A percentile compares a stretch with the other conserved stretches of the same genome.
These are phyloP conservation scores for Exophiala phaeomuriformis DNA, from an alignment of 2,329 filamentous ascomycete genomes.

Conservation along the genomic window DNA sequence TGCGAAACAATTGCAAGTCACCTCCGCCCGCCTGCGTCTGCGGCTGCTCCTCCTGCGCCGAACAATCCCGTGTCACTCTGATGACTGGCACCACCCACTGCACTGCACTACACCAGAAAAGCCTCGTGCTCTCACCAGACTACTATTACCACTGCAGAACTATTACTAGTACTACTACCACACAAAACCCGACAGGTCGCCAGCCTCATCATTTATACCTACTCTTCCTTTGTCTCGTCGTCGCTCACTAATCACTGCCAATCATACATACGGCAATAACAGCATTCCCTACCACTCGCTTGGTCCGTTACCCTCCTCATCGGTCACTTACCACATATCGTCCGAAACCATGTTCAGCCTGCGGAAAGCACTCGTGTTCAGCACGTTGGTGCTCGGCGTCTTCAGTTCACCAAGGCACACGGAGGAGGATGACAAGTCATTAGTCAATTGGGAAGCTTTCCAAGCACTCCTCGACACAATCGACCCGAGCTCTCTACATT, in stretches of 20 bases:
- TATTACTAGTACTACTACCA: background rate
- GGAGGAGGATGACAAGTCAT: slow-evolving; percentile 19
- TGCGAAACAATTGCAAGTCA: background rate
- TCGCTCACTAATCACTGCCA: slow-evolving; percentile 17
- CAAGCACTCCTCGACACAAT: slow-evolving; percentile 50
- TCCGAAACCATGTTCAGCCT: slow-evolving; percentile 21
- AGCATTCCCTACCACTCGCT: slow-evolving; percentile 9
- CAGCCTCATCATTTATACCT: slow-evolving; percentile 8
- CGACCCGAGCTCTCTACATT: slow-evolving; percentile 56
- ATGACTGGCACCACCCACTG: background rate
- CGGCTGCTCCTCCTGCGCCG: background rate
- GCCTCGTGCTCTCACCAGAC: background rate
- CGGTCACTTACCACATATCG: background rate
- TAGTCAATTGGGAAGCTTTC: slow-evolving; percentile 35
- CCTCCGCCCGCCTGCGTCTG: slow-evolving; percentile 1
- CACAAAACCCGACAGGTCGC: background rate
- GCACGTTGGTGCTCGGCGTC: slow-evolving; percentile 21
- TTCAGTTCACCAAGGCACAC: slow-evolving; percentile 15
- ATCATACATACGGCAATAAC: background rate
- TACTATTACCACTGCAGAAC: background rate
- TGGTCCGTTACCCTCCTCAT: background rate
- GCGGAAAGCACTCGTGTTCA: slow-evolving; percentile 21
- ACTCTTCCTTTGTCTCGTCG: background rate
- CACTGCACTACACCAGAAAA: slow-evolving; percentile 7
- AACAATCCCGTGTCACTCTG: background rate